These are phyloP conservation scores for Pseudopediastrum boryanum DNA, from an alignment of 139 green algal genomes.

Conservation along the genomic window DNA sequence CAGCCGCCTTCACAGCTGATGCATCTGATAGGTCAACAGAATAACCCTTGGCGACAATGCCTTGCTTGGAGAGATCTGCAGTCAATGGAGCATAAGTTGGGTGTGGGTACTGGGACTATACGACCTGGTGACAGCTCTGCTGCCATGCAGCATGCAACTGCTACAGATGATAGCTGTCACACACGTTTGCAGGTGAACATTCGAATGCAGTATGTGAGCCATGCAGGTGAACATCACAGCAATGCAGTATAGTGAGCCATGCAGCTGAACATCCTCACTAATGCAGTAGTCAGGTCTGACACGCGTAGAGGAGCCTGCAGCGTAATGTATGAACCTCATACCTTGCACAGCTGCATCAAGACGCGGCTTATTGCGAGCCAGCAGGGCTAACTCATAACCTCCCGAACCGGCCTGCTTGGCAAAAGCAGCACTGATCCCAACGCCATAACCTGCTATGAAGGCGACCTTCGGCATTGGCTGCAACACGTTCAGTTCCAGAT, in stretches of 20 bases:
- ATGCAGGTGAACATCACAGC: too few species aligned
- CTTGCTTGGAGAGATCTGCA: constrained; percentile 6
- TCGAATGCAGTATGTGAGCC: too few species aligned
- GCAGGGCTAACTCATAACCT: constrained; percentile 12
- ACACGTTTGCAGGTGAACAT: too few species aligned
- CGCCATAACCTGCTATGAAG: constrained; percentile 18
- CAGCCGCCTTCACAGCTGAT: constrained; percentile 21
- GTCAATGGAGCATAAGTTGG: neutral
- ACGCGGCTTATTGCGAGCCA: neutral
- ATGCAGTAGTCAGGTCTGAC: too few species aligned
- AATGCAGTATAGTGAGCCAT: too few species aligned
- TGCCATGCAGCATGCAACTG: too few species aligned
- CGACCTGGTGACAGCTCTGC: too few species aligned
- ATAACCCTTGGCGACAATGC: constrained; percentile 18
- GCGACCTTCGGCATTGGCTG: too few species aligned
- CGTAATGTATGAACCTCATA: neutral
- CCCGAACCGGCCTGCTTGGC: neutral
- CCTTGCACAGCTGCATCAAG: constrained; percentile 16
- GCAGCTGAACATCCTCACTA: too few species aligned
- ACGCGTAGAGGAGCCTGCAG: neutral
- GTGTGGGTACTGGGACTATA: too few species aligned
- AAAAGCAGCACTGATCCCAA: constrained; percentile 25
- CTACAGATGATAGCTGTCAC: too few species aligned
- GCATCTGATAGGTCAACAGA: constrained; percentile 24
- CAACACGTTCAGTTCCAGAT: too few species aligned